phyloP scores from a whole-genome alignment of 2,329 filamentous ascomycete species.

The Aspergillus eucalypticola region DNA sequence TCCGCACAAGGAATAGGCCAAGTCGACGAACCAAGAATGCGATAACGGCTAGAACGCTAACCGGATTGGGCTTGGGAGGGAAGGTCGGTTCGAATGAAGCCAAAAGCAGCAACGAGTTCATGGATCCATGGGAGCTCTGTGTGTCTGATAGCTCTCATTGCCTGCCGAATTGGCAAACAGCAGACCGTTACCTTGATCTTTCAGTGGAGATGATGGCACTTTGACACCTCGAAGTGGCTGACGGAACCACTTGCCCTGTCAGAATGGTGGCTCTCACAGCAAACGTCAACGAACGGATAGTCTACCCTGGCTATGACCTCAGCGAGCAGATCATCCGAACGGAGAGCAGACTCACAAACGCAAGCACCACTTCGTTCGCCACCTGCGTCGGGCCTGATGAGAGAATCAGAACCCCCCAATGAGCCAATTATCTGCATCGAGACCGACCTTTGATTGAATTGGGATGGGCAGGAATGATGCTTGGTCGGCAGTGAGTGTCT shows the following conservation, averaged over 20 bases:
- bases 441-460: not conserved
- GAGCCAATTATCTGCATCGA: not conserved
- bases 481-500: not conserved
- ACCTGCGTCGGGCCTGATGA: not conserved
- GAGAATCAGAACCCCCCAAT: not conserved
- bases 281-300: not conserved
- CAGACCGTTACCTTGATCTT: not conserved
- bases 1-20: not conserved
- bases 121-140: not conserved
- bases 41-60: conserved; percentile 1
- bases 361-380: not conserved
- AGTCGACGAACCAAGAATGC: not conserved
- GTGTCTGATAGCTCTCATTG: not conserved
- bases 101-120: not conserved
- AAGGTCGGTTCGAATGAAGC: not conserved
- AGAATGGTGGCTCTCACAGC: not conserved
- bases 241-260: not conserved
- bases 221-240: not conserved
- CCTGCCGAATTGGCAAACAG: not conserved
- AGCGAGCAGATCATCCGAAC: conserved; percentile 9
- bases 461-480: not conserved
- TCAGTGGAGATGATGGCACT: not conserved
- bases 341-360: not conserved
- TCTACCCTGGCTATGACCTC: conserved; percentile 5
- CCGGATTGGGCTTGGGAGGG: not conserved